A percentile compares a stretch with the other conserved stretches of the same genome.
phyloP scores from a whole-genome alignment of 2,329 filamentous ascomycete species.

The Fusarium poae region DNA sequence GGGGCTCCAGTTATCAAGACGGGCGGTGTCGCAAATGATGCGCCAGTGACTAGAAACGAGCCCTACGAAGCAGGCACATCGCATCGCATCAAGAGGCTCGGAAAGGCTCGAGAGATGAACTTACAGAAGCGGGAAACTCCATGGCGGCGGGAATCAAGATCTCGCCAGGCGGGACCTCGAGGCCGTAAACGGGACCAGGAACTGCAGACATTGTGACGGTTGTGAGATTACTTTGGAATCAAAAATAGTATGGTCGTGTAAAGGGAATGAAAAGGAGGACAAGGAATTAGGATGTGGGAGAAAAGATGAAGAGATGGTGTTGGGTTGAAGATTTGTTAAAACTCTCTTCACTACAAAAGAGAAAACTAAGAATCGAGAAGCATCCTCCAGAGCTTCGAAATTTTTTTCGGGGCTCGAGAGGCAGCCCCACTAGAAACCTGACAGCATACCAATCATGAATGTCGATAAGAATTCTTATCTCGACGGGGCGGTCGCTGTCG shows the following conservation, averaged over 20 bases:
- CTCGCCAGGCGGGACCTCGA: constrained; percentile 89
- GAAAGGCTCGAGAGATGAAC: constrained; percentile 54
- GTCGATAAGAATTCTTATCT: constrained; percentile 53
- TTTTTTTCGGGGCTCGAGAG: constrained; percentile 51
- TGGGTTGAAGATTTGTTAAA: constrained; percentile 33
- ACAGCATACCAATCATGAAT: constrained; percentile 44
- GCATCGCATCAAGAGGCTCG: background rate
- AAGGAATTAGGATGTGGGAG: constrained; percentile 19
- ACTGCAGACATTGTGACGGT: constrained; percentile 66
- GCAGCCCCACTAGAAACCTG: constrained; percentile 36
- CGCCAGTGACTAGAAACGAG: constrained; percentile 1
- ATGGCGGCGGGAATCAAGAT: constrained; percentile 82
- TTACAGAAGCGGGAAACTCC: constrained; percentile 86
- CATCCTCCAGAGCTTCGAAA: constrained; percentile 50
- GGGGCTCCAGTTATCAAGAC: background rate
- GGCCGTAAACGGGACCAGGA: constrained; percentile 88
- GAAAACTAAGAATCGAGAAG: constrained; percentile 44
- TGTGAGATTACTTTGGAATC: constrained; percentile 8
- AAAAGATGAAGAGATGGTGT: constrained; percentile 34
- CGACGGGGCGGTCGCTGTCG: constrained; percentile 49
- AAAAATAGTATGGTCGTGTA: constrained; percentile 7
- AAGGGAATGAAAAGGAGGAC: constrained; percentile 13
- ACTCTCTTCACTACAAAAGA: constrained; percentile 38
- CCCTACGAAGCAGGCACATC: background rate
- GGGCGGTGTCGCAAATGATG: constrained; percentile 29